Base-by-base conservation (phyloP, 2,329 filamentous ascomycete species). In the Fonsecaea pugnacius region DNA sequence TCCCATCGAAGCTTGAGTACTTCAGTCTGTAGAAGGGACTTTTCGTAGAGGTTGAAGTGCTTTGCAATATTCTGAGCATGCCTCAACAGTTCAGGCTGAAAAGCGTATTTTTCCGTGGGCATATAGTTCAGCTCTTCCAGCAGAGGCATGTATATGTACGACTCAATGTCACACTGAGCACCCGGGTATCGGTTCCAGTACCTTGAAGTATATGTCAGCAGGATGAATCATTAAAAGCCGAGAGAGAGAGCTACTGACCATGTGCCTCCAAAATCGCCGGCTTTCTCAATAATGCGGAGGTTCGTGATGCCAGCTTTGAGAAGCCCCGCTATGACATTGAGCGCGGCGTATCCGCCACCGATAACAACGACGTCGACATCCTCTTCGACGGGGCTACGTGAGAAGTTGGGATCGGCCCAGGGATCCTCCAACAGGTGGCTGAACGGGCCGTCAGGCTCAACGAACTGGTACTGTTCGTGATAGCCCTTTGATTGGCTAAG, bases 131-230 rank as follows among this genome's bases (percentile, higher is more conserved):
- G 51, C 58, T 69, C 67, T 46, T 69, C 67, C 8, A 69, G 58
- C 6, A 69, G 57, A 16, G 67, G 67, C 63, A 69, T 63, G 55
- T 69, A 69, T 16, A 69, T 59, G 54, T 69, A 69, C 5, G 55
- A 60, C 54, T 64, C 61, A 35, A 66, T 62, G 50, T 64, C 62
- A 43, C 59, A 58, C 21, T 63, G 56, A 5, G 67, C 69, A 2
- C 71, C 70, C 1, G 70, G 71, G 56, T 71, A 72, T 8, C 67
- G 59, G 51, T 70, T 71, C 70, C 70, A 72, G 32, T 69, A 62
- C 60, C 60, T 62, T n/a, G n/a, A 18, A 46, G 4, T 12, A 16
- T 5, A 4, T 14, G 4, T 9, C 14, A 14, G 54, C 6, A n/a
- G n/a, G n/a, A n/a, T n/a, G n/a, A n/a, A n/a, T n/a, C n/a, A n/a